Conservation (phyloP, 345 rosid species). For the Euphorbia peplus region DNA sequence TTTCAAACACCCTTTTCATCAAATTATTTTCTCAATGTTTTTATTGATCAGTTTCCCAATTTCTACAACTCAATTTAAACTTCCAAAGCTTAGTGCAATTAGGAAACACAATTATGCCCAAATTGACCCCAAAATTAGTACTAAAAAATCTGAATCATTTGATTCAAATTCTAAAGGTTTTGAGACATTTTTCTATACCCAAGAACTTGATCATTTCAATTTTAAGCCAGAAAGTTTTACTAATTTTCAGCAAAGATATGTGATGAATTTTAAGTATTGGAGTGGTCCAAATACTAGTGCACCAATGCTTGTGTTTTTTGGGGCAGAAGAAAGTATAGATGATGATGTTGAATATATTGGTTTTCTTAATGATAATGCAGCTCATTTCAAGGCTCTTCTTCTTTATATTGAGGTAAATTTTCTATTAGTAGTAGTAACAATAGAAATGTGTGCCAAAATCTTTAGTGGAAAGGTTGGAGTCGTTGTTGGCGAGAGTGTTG, state of each 20-base stretch:
- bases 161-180: conserved; percentile 2
- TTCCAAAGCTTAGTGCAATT: conserved; percentile 15
- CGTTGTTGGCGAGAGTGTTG: no score
- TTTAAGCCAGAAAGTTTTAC: conserved; percentile 17
- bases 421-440: no score
- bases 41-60: neutral
- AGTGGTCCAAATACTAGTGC: conserved; percentile 15
- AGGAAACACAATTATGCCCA: neutral
- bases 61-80: neutral
- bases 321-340: conserved; percentile 14
- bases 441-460: no score
- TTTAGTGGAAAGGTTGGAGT: no score
- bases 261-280: conserved; percentile 15
- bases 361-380: conserved; percentile 13
- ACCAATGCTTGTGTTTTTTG: conserved; percentile 17
- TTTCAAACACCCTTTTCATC: conserved; percentile 1
- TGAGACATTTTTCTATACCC: conserved; percentile 6
- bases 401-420: conserved; percentile 16
- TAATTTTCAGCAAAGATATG: conserved; percentile 17
- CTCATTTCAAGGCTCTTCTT: conserved; percentile 17
- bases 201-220: conserved; percentile 21
- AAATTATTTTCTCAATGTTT: neutral
- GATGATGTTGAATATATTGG: conserved; percentile 1
- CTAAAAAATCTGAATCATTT: neutral
- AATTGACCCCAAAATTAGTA: neutral